Evolutionary conservation across 768 basidiomycete species (phyloP), one percentile per base, ranked within the genome.

Genomic region (Saitozyma podzolica): DNA sequence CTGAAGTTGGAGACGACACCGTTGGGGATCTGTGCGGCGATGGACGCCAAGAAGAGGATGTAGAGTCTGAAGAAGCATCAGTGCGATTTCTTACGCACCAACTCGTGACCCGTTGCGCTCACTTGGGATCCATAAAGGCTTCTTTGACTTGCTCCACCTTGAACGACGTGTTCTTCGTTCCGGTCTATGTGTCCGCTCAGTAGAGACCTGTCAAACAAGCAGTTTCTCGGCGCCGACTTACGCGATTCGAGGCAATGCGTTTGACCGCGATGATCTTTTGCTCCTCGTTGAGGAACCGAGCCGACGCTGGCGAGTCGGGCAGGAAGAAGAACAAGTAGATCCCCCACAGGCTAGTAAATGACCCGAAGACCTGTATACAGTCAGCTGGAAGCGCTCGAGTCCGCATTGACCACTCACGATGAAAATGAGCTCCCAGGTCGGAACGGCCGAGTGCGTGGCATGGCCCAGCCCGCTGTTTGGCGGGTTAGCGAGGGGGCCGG

Each of bases 111-210:
- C 40, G 48, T 16, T 47, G 19, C 20, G 51, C 43, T 20, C 54
- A 49, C 80, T 29, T 81, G 9, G 80, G 79, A 56, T 81, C 81
- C n/a, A 73, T 61, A 17, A 75, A 63, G 6, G 73, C 72, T 51
- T 69, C 73, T 41, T 67, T 47, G 20, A 81, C 73, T 63, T 82
- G 81, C 51, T 78, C 78, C 51, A 55, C 51, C 62, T 81, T 81
- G 74, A 81, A 80, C 37, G 72, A 66, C 43, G 72, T 80, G 62
- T 80, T 80, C 68, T 82, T 81, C n/a, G 54, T 77, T 10, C 79
- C 77, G 14, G 64, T 67, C 69, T 74, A 63, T 6, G 58, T n/a
- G n/a, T n/a, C n/a, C n/a, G n/a, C n/a, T n/a, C n/a, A n/a, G n/a
- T n/a, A n/a, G n/a, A n/a, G n/a, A n/a, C n/a, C n/a, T n/a, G n/a